Evolutionary conservation across 148 eudicot genomes (phyloP).

Genomic region (Drosera capensis): DNA sequence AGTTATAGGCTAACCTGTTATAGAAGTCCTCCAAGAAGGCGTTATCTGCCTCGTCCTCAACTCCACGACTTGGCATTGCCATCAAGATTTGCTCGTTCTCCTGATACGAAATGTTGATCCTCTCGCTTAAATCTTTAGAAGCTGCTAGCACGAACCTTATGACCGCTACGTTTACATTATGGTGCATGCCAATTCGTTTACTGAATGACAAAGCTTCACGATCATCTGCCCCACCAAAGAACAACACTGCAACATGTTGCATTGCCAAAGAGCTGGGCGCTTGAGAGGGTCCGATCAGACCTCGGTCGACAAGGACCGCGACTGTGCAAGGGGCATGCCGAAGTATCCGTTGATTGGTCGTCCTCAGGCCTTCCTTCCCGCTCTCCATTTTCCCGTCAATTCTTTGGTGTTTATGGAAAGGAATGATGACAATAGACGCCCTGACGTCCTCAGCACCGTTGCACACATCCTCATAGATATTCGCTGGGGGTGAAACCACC

Average conservation of each 20-base stretch:
- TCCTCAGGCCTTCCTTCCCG: conserved; percentile 64
- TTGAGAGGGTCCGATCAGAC: conserved; percentile 26
- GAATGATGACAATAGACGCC: conserved; percentile 56
- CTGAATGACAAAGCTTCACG: conserved; percentile 83
- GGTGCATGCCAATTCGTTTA: conserved; percentile 52
- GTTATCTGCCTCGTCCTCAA: conserved; percentile 56
- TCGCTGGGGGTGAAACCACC: conserved; percentile 40
- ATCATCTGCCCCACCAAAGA: conserved; percentile 92
- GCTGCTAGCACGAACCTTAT: conserved; percentile 44
- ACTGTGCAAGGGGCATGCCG: conserved; percentile 72
- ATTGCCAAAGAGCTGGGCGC: conserved; percentile 26
- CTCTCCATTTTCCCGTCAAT: conserved; percentile 86
- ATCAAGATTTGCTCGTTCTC: conserved; percentile 49
- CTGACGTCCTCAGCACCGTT: conserved; percentile 54
- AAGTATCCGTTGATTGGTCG: conserved; percentile 68
- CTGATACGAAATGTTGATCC: conserved; percentile 33
- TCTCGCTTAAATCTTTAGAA: conserved; percentile 15
- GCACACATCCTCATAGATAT: conserved; percentile 53
- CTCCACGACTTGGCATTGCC: conserved; percentile 48
- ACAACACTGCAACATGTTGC: conserved; percentile 60
- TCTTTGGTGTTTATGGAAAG: conserved; percentile 83
- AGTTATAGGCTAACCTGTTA: too few relatives aligned
- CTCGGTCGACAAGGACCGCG: conserved; percentile 68
- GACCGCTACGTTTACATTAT: conserved; percentile 49
- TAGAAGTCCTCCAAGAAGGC: conserved; percentile 50